phyloP scores from a whole-genome alignment of 306 rosid species.

The Inga leiocalycina region DNA sequence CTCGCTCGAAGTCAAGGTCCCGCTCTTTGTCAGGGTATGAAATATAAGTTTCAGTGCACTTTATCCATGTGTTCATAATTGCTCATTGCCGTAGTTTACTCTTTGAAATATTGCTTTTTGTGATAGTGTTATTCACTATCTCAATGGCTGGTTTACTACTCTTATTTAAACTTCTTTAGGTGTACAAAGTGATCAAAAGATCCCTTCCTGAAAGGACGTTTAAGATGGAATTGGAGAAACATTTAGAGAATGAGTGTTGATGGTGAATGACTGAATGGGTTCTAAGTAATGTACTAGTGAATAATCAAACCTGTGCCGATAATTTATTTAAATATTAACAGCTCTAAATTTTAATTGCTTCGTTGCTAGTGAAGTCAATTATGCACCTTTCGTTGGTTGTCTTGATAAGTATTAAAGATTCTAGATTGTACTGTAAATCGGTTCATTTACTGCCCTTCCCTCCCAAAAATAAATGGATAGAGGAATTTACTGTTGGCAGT shows the following conservation, averaged over 20 bases:
- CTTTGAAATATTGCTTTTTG: background rate
- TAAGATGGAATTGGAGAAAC: slow-evolving; percentile 11
- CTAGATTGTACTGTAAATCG: background rate
- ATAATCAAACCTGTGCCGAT: background rate
- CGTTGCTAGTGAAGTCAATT: slow-evolving; percentile 24
- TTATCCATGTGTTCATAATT: background rate
- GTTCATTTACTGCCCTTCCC: slow-evolving; percentile 5
- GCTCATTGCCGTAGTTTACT: background rate
- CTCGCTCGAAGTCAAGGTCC: slow-evolving; percentile 70
- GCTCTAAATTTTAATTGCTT: slow-evolving; percentile 12
- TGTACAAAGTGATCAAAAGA: slow-evolving; percentile 7
- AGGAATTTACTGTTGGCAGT: slow-evolving; percentile 5
- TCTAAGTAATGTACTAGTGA: slow-evolving; percentile 1
- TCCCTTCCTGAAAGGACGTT: slow-evolving; percentile 29
- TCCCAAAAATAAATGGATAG: slow-evolving; percentile 5
- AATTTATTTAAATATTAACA: slow-evolving; percentile 6
- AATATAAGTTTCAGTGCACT: background rate
- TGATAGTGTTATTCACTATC: slow-evolving; percentile 25
- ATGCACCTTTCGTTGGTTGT: slow-evolving; percentile 22
- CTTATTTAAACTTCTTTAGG: slow-evolving; percentile 23
- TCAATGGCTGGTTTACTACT: background rate
- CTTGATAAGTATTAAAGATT: slow-evolving; percentile 10
- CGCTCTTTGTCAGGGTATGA: slow-evolving; percentile 83
- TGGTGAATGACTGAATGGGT: slow-evolving; percentile 2
- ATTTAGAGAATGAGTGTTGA: slow-evolving; percentile 15